Evolutionary conservation across 176 grass and related monocot genomes (phyloP).

Genomic region (Echinochloa phyllopogon): DNA sequence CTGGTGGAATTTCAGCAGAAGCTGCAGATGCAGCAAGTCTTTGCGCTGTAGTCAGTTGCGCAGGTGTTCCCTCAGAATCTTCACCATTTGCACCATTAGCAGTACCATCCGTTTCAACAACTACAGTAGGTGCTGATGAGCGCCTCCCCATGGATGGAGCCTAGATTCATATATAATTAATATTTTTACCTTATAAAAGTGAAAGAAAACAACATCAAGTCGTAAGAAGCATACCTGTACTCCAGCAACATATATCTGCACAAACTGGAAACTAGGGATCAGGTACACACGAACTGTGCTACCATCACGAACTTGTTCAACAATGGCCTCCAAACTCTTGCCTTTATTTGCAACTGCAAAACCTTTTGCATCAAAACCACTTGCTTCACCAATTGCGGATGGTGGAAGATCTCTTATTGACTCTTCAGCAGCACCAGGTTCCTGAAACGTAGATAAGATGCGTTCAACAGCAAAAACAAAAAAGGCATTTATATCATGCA

Average conservation of each 20-base stretch:
- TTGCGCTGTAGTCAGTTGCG: conserved; percentile 81
- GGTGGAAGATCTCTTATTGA: conserved; percentile 93
- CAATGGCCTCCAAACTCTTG: conserved; percentile 85
- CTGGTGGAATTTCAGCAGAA: conserved; percentile 73
- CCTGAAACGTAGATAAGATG: conserved; percentile 56
- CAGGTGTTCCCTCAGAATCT: conserved; percentile 55
- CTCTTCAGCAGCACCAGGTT: conserved; percentile 74
- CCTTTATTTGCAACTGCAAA: conserved; percentile 82
- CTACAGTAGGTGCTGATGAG: conserved; percentile 42
- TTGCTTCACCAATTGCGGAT: conserved; percentile 90
- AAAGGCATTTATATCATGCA: conserved; percentile 25
- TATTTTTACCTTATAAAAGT: conserved; percentile 8
- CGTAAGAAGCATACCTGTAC: conserved; percentile 66
- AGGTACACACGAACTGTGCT: conserved; percentile 89
- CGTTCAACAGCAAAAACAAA: conserved; percentile 2
- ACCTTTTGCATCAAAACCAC: conserved; percentile 92
- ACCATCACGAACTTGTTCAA: conserved; percentile 98
- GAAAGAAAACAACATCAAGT: conserved; percentile 33
- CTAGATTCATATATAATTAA: conserved; percentile 51
- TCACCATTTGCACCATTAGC: conserved; percentile 66
- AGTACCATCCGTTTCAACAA: conserved; percentile 52
- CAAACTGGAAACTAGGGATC: conserved; percentile 88
- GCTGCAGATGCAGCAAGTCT: conserved; percentile 74
- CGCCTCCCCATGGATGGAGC: conserved; percentile 94
- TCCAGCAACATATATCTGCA: conserved; percentile 96